These are phyloP conservation scores for Babesia caballi DNA, from an alignment of 169 alveolate genomes.

Conservation along the genomic window DNA sequence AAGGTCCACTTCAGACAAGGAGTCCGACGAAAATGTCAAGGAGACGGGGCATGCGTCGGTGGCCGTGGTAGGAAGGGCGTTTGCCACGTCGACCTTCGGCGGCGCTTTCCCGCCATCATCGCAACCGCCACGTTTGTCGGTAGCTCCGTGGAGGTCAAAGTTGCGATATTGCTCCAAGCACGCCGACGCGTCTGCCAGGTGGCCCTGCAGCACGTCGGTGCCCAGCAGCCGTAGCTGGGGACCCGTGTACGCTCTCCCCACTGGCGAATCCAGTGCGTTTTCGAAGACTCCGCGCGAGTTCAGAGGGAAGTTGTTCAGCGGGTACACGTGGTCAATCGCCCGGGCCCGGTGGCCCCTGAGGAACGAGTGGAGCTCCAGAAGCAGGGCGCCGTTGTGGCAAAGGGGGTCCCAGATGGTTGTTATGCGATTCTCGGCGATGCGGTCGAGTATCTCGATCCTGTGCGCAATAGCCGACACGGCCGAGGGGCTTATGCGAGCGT, in stretches of 20 bases:
- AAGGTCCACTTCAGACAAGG: background rate
- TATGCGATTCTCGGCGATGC: background rate
- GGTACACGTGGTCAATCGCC: constrained; percentile 16
- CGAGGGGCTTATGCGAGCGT: constrained; percentile 25
- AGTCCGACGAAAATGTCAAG: background rate
- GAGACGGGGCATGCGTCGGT: background rate
- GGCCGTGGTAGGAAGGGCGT: background rate
- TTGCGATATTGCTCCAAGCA: background rate
- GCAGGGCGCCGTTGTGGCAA: constrained; percentile 58
- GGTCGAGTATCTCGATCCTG: background rate
- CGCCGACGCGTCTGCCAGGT: constrained; percentile 1
- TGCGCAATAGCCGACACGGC: constrained; percentile 37
- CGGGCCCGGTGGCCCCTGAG: constrained; percentile 21
- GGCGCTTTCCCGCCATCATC: background rate
- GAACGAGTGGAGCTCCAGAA: constrained; percentile 45
- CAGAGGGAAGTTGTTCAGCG: constrained; percentile 57
- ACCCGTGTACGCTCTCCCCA: background rate
- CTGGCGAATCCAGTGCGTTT: background rate
- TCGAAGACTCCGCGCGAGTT: background rate
- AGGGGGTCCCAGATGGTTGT: constrained; percentile 60
- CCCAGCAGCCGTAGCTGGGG: background rate
- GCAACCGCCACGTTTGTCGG: background rate
- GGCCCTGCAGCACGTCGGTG: background rate
- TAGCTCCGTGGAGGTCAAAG: background rate
- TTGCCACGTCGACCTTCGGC: background rate